Evolutionary conservation across 176 grass and related monocot genomes (phyloP).

Genomic region (Avena atlantica): DNA sequence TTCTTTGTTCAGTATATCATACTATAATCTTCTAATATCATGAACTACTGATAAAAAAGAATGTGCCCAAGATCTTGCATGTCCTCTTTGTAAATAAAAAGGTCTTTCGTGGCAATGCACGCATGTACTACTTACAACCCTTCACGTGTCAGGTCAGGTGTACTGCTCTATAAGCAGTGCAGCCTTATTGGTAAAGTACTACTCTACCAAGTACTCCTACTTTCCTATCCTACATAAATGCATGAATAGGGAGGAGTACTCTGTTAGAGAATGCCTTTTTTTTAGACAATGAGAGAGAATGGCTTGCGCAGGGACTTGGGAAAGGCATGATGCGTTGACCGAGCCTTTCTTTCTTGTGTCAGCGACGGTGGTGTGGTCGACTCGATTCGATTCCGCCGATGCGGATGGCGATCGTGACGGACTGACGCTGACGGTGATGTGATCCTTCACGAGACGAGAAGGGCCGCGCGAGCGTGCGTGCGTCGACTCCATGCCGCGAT

Average conservation of each 20-base stretch:
- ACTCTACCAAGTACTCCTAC: not conserved
- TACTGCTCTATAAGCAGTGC: not conserved
- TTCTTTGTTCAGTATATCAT: too few relatives aligned
- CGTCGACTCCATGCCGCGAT: not conserved
- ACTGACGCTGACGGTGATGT: not conserved
- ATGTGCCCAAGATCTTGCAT: not conserved
- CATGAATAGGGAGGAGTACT: not conserved
- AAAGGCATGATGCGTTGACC: not conserved
- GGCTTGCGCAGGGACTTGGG: not conserved
- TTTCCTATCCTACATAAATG: not conserved
- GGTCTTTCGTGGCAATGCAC: not conserved
- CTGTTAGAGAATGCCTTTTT: not conserved
- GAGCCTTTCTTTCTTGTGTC: not conserved
- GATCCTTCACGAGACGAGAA: not conserved
- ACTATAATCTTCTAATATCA: too few relatives aligned
- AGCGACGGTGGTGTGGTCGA: conserved; percentile 5
- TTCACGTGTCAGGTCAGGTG: not conserved
- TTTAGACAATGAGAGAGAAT: not conserved
- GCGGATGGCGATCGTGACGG: not conserved
- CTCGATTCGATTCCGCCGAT: not conserved
- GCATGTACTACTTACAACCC: not conserved
- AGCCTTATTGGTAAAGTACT: not conserved
- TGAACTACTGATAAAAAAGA: too few relatives aligned
- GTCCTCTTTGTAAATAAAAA: not conserved
- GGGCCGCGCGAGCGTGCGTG: not conserved